Evolutionary conservation across 2,329 filamentous ascomycete genomes (phyloP).

Genomic region (Monosporascus sp.): DNA sequence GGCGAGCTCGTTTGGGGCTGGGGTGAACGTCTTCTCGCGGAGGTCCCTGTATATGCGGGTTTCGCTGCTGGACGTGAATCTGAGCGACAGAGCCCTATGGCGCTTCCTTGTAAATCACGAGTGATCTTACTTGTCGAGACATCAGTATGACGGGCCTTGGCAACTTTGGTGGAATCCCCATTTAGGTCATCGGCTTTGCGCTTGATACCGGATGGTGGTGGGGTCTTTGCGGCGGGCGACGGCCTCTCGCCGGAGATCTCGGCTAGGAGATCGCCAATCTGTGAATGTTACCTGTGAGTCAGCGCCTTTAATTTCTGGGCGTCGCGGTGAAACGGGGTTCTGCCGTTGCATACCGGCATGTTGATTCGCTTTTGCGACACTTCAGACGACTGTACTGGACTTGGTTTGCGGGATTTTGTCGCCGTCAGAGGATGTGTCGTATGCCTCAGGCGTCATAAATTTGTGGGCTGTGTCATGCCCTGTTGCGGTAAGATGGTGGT

Average conservation of each 20-base stretch:
- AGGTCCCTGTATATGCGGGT: slow-evolving; percentile 14
- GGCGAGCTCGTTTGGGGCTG: slow-evolving; percentile 20
- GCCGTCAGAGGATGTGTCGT: slow-evolving; percentile 18
- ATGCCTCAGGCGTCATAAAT: slow-evolving; percentile 24
- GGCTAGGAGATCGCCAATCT: slow-evolving; percentile 56
- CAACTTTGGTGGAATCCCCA: slow-evolving; percentile 18
- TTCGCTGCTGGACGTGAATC: slow-evolving; percentile 16
- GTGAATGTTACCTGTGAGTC: slow-evolving; percentile 14
- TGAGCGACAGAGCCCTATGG: slow-evolving; percentile 16
- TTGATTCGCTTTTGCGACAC: slow-evolving; percentile 14
- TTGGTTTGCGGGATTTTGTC: slow-evolving; percentile 11
- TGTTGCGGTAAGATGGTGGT: slow-evolving; percentile 9
- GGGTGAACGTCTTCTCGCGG: slow-evolving; percentile 22
- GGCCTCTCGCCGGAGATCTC: slow-evolving; percentile 54
- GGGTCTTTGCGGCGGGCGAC: slow-evolving; percentile 26
- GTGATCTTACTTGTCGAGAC: slow-evolving; percentile 21
- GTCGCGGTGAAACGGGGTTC: not conserved
- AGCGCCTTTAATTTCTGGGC: slow-evolving; percentile 8
- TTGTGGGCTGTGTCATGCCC: slow-evolving; percentile 17
- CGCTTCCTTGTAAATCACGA: slow-evolving; percentile 18
- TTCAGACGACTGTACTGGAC: slow-evolving; percentile 8
- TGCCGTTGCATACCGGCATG: slow-evolving; percentile 32
- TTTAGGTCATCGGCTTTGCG: slow-evolving; percentile 50
- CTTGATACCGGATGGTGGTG: slow-evolving; percentile 37
- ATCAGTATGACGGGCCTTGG: slow-evolving; percentile 23